Conservation (phyloP, 139 green algal genomes). For the Chlorella sp. region DNA sequence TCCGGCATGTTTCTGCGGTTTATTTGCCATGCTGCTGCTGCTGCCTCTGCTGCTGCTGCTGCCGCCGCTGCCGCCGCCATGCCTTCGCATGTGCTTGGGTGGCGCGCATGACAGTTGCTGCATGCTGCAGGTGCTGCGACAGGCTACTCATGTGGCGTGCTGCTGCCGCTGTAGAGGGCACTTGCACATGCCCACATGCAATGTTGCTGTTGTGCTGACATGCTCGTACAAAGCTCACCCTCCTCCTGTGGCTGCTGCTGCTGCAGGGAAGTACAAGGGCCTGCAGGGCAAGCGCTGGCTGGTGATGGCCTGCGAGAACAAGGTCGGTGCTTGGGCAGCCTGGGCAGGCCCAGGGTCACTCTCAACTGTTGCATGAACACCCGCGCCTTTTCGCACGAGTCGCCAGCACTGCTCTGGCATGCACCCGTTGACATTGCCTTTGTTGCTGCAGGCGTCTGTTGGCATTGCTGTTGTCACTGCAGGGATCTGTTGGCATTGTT, state of each 20-base stretch:
- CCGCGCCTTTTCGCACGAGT: too few relatives aligned
- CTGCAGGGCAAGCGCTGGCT: constrained; percentile 60
- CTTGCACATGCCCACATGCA: too few relatives aligned
- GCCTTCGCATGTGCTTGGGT: too few relatives aligned
- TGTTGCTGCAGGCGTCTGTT: too few relatives aligned
- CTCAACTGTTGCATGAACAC: too few relatives aligned
- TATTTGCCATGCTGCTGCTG: neutral
- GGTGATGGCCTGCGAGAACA: constrained; percentile 67
- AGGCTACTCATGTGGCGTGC: neutral
- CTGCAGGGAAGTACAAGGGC: constrained; percentile 44
- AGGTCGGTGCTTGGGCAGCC: constrained; percentile 36
- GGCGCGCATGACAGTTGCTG: too few relatives aligned
- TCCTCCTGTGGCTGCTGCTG: neutral
- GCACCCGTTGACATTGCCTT: too few relatives aligned
- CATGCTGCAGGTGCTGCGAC: neutral
- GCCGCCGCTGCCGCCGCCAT: too few relatives aligned
- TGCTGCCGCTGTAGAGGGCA: neutral
- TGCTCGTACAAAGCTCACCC: neutral
- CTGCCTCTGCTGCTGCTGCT: neutral
- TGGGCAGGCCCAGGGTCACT: neutral
- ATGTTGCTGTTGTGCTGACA: too few relatives aligned
- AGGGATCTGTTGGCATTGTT: too few relatives aligned
- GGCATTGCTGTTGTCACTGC: too few relatives aligned
- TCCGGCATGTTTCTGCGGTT: neutral
- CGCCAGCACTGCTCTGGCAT: too few relatives aligned